Percentiles rank a stretch among this genome's conserved stretches.
Evolutionary conservation across 176 grass and related monocot genomes (phyloP).

Genomic region (Oryza meridionalis): DNA sequence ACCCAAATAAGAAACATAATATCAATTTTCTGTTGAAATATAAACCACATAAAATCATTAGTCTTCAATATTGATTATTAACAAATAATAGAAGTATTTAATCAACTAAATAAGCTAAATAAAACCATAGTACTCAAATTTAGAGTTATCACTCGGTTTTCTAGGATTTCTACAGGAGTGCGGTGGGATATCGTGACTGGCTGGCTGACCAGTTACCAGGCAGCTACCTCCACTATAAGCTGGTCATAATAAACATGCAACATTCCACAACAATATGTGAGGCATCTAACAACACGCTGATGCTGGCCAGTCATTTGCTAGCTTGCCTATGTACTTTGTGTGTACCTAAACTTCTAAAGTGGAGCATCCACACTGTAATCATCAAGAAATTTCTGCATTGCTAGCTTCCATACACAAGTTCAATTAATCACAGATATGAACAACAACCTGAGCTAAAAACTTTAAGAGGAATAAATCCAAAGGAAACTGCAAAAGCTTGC

Average conservation of each 20-base stretch:
- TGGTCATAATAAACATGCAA: not conserved
- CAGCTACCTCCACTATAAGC: not conserved
- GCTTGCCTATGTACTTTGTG: not conserved
- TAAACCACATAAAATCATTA: not conserved
- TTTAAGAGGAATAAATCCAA: not conserved
- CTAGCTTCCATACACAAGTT: not conserved
- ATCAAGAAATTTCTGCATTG: constrained; percentile 10
- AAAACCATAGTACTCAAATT: not conserved
- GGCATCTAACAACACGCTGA: constrained; percentile 2
- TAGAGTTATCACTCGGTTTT: not conserved
- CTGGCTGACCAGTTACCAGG: not conserved
- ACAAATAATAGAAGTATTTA: not conserved
- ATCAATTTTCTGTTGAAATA: not conserved
- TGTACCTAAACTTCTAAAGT: not conserved
- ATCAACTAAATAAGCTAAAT: constrained; percentile 6
- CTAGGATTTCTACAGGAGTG: not conserved
- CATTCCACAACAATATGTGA: not conserved
- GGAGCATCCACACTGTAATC: not conserved
- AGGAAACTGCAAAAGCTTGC: not conserved
- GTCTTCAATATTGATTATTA: not conserved
- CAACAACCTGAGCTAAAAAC: not conserved
- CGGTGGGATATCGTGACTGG: not conserved
- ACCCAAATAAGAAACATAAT: not conserved
- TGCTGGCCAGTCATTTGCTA: not conserved
- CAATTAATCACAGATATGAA: constrained; percentile 1